Evolutionary conservation across 2,329 filamentous ascomycete genomes (phyloP), one percentile per base, ranked within the genome.

Genomic region (Colletotrichum sp.): DNA sequence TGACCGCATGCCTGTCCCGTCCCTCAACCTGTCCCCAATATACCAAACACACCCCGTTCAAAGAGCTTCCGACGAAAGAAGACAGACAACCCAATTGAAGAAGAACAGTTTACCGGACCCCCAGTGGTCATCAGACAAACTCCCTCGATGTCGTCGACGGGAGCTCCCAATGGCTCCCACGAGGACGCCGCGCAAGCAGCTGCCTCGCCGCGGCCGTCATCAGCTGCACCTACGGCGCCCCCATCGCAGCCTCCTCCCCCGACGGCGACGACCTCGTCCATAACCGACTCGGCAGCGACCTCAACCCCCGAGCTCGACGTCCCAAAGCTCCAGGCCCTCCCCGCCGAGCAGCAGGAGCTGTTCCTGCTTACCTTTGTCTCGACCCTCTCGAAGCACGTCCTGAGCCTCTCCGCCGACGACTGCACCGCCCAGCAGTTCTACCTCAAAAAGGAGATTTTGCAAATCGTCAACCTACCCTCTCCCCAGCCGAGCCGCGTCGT

Each of bases 311-410:
- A 98, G 88, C 94, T 99, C 84, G 96, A 99, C 83, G 87, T 98
- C 80, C 88, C 93, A 81, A 98, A 98, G 89, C 93, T 99, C 64
- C 94, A 98, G 85, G 91, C 95, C 68, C 92, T 99, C 63, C 95
- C 96, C 59, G 92, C 95, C 70, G 97, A 99, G 87, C 97, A 99
- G 85, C 97, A 99, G 86, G 96, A 98, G 81, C 92, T 99, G 15
- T 98, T 97, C 85, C 91, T 99, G 77, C 90, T 99, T 76, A 98
- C 93, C 30, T 98, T 98, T 83, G 94, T 96, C 44, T 94, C 96
- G 32, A 92, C 94, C 76, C 90, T 99, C 72, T 93, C 93, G 77
- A 94, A 94, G 80, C 95, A 98, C 89, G 94, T 98, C 60, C 89
- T 93, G 70, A 88, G 88, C 18, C 90, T 99, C 63, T 91, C 92